Evolutionary conservation across 2,329 filamentous ascomycete genomes (phyloP), one percentile per base, ranked within the genome.

Genomic region (Fusarium caatingaense): DNA sequence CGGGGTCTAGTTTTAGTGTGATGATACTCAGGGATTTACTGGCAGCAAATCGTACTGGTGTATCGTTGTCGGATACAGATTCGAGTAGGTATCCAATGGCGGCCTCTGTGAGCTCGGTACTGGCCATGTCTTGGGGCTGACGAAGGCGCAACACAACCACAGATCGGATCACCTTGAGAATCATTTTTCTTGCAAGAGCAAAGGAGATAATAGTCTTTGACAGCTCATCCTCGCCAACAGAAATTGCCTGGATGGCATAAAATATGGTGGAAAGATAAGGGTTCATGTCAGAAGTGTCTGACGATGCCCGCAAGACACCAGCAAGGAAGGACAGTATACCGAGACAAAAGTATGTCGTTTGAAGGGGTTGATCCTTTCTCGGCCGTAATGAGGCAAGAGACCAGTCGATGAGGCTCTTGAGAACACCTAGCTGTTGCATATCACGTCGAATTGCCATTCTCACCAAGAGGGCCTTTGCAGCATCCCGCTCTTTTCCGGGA

Each of bases 21-120:
- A 98, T 89, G 56, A 97, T 87, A 79, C 94, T 97, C 46, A 98
- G 87, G 6, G 94, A 92, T 81, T 99, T 99, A 78, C 94, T 97
- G 21, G 95, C 93, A 32, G 95, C 92, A 73, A 97, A 88, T 40
- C 96, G 87, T 15, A 99, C 94, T 1, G 94, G 93, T 0, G 94
- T 98, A 75, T 98, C 94, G 64, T 93, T 92, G 78, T 99, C 96
- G 3, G 89, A 89, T 2, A 98, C 83, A 15, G 87, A 86, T 64
- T 93, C 91, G 5, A 99, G 85, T 5, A 98, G 85, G 74, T 92
- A 90, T 56, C 94, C 92, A 72, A 99, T 93, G 7, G 92, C 88
- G 30, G 91, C 90, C 80, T 98, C 95, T 18, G 97, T 79, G 77
- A 92, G 83, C 57, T 87, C 86, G 6, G 82, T 84, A 54, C 81